Base-by-base conservation (phyloP, 768 basidiomycete genomes). In the Dacryopinax spathularia region DNA sequence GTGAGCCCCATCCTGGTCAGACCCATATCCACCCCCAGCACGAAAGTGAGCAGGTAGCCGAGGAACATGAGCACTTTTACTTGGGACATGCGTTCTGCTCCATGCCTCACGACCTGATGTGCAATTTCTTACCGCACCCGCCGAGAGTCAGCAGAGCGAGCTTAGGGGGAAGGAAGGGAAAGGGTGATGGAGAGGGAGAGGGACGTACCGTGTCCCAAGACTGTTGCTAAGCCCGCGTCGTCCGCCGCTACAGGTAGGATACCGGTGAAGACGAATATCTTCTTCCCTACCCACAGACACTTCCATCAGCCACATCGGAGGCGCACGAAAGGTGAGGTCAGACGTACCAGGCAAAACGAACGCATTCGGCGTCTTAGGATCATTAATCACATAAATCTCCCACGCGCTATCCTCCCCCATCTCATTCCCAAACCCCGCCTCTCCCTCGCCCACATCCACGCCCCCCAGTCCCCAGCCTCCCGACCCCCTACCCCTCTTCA, bases 201-300 rank as follows among this genome's bases (percentile, higher is more conserved):
- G 22, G 20, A 70, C 80, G 2, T 62, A 88, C 91, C 91, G 72
- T 96, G 93, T 0, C 88, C 83, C 1, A 97, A 74, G 1, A 96
- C 86, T 18, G 86, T 85, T 0, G 93, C 89, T 0, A 97, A 75
- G 0, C 90, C 91, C 68, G 87, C 81, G 67, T 92, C 89, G 66
- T 91, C 84, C 65, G 75, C 77, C 48, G 84, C 85, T 5, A 93
- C 75, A 0, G 88, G 89, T 2, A 96, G 72, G 34, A 96, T 90
- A 0, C 93, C 93, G 0, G 91, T 92, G 70, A 89, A 95, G 10
- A 97, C 88, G 33, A 92, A 80, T 62, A 96, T 85, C 60, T 85
- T 80, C 12, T 77, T 75, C 0, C 87, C 88, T 84, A 69, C 29
- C 2, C 65, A 36, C 33, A 29, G n/a, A n/a, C n/a, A n/a, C n/a